Evolutionary conservation across 805 yeast species (phyloP), one percentile per base, ranked within the genome.

Genomic region (Kazachstania psychrophila): DNA sequence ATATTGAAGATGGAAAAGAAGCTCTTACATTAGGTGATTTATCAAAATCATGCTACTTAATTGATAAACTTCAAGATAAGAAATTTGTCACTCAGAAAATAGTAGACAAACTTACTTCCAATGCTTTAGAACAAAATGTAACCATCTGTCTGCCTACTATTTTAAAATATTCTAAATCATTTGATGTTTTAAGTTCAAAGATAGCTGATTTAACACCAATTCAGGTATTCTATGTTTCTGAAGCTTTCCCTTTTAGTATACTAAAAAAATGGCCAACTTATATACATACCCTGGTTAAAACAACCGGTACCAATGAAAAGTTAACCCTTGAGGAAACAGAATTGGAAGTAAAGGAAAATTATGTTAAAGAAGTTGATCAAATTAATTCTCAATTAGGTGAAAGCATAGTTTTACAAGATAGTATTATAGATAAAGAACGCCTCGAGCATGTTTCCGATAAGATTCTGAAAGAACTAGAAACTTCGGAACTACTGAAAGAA

Each of bases 401-500:
- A n/a, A 19, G 25, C 4, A 36, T 39, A 42, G 26, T 12, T 10
- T 23, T 38, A 3, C 16, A 25, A 5, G 9, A 23, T 25, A 11
- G 33, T 5, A 7, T 31, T 10, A 27, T 37, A 6, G 37, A 31
- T 12, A 16, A 20, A 8, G 27, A 7, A 17, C 26, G 12, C 9
- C 38, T 38, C 12, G 40, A 25, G 6, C 26, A 34, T n/a, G 31
- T 28, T 9, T 51, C 46, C 26, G 28, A 37, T 15, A 38, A 43
- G 19, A n/a, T 48, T 6, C 23, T 48, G 8, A 36, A 46, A 12
- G 41, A 62, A 27, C 54, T 67, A 29, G 59, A 61, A 33, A 34
- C 49, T 4, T 56, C 58, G 28, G 67, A 67, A 2, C 52, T 68
- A 35, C 51, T 55, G 22, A 37, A 44, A 10, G 45, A 47, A 23